phyloP scores from a whole-genome alignment of 495 filamentous ascomycete genomes.

The Penicillium waksmanii region DNA sequence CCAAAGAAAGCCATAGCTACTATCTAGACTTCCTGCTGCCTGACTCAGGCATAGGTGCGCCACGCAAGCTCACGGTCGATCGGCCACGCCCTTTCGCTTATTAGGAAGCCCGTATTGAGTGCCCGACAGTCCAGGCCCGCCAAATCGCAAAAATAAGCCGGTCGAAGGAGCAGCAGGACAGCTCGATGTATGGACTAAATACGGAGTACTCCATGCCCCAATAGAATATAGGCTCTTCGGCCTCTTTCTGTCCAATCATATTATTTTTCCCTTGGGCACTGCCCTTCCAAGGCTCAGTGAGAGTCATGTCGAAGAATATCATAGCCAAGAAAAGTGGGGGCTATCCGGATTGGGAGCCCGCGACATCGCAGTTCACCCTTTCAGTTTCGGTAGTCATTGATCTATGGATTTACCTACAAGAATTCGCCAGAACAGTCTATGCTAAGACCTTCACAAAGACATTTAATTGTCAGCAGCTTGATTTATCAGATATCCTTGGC shows the following conservation, averaged over 20 bases:
- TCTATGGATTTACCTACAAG: no score
- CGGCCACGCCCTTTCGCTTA: conserved; percentile 1
- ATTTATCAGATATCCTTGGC: conserved; percentile 5
- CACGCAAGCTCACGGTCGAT: neutral
- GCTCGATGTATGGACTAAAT: no score
- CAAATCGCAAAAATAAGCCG: neutral
- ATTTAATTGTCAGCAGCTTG: neutral
- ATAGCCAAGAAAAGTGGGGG: neutral
- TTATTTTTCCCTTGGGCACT: neutral
- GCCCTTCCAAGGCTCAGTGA: no score
- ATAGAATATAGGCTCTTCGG: neutral
- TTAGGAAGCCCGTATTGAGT: neutral
- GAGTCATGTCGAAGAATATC: no score
- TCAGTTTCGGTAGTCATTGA: no score
- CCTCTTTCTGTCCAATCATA: neutral
- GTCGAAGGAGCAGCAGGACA: neutral
- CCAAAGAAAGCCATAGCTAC: neutral
- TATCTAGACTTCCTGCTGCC: neutral
- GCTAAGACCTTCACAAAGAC: neutral
- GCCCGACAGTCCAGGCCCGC: conserved; percentile 1
- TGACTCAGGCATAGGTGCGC: neutral
- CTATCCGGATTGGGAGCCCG: conserved; percentile 16
- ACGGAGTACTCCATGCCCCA: no score
- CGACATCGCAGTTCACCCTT: neutral
- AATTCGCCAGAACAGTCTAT: no score